Evolutionary conservation across 345 rosid species (phyloP), one percentile per base, ranked within the genome.

Genomic region (Arabidopsis suecica): DNA sequence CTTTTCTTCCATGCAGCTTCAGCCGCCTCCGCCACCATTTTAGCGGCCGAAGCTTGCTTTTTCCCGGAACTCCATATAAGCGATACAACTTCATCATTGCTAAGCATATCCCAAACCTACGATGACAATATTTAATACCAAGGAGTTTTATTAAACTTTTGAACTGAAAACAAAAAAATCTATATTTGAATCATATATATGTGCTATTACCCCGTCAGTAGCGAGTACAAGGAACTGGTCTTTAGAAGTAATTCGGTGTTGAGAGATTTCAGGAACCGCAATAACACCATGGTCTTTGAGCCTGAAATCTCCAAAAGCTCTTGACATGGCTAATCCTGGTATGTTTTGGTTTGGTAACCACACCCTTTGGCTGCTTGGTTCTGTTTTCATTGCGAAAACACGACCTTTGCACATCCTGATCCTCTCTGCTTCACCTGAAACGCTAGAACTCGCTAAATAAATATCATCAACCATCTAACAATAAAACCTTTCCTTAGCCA

Each of bases 281-380:
- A 86, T 94, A 20, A 91, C 72, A 6, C 98, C 97, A 8, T 87
- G 83, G 50, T 86, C 75, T 73, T 94, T 90, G 37, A 94, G 93
- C 37, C 82, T 62, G 68, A 80, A 87, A 71, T 94, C 95, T 1
- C 98, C 97, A 7, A 94, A 91, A 70, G 98, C 93, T 53, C 98
- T 86, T 58, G 98, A 87, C 98, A 94, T 94, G 72, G 98, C 98
- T n/a, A 94, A 80, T 37, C 98, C 98, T 32, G 98, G 98, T 28
- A 72, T 61, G 84, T 94, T 87, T 33, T 83, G 91, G 54, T 84
- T 62, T 0, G 97, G 98, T 40, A 91, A 78, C 98, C 98, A 94
- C 44, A 94, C 98, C 58, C 97, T 82, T 49, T 84, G 89, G 73
- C 88, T 84, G 57, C 83, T 83, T 2, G 93, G 89, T 30, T 91